Evolutionary conservation across 2,329 filamentous ascomycete species (phyloP), one percentile per base, ranked within the genome.

Genomic region (Colletotrichum tabaci): DNA sequence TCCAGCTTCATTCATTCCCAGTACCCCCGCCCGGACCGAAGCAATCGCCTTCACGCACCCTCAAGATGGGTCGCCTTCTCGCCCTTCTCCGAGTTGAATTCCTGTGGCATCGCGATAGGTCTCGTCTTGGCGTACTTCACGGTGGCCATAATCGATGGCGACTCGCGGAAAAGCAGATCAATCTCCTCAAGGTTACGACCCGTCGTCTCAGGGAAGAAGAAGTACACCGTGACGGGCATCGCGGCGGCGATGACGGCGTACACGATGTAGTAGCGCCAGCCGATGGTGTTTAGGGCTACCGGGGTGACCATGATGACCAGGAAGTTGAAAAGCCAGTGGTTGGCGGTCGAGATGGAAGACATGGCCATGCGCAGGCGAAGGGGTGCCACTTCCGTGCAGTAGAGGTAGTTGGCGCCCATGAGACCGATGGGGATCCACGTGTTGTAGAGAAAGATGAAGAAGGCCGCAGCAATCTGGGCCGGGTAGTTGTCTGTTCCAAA

Each of bases 361-460:
- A 90, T 89, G 21, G 86, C 83, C 71, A 87, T 86, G 30, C 87
- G 81, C 26, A 88, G 77, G 10, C 84, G 80, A 12, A 86, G 79
- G 0, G 88, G 88, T 0, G 88, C 87, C 21, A 90, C 82, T 74
- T 90, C 88, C 1, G 88, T 86, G 68, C 87, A 88, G 78, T 90
- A 90, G 18, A 90, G 81, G 79, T 90, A 90, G 74, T 89, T 90
- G 21, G 87, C 84, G 1, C 88, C 88, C 0, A 89, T 82, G 79
- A 89, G 90, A 0, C 88, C 88, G 66, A 90, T 86, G 0, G 87
- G 87, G 52, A 89, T 86, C 79, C 90, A 90, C 74, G 86, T 87
- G 79, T 90, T 88, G 81, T 88, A 91, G 50, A 89, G 77, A 78
- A 87, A 91, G 50, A 91, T 83, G 77, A 89, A 89, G 72, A 87